Percentiles rank a stretch among this genome's conserved stretches.
Evolutionary conservation across 345 rosid species (phyloP).

Genomic region (Camelina hispida): DNA sequence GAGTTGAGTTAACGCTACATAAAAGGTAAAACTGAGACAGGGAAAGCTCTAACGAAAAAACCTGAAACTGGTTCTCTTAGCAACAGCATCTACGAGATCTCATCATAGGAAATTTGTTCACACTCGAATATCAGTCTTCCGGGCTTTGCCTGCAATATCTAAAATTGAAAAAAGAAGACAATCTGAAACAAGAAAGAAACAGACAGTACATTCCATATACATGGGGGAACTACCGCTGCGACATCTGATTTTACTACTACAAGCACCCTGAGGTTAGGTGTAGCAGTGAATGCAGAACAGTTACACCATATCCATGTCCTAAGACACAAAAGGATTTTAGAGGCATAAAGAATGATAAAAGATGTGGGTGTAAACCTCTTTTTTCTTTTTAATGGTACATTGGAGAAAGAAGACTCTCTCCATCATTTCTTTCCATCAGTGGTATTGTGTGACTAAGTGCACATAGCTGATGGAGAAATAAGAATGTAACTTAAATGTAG

Average conservation of each 20-base stretch:
- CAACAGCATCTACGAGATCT: slow-evolving; percentile 33
- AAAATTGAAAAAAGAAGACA: slow-evolving; percentile 30
- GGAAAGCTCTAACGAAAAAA: slow-evolving; percentile 23
- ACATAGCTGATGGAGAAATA: slow-evolving; percentile 37
- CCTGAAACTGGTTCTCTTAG: slow-evolving; percentile 38
- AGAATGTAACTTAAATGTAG: slow-evolving; percentile 39
- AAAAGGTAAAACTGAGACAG: slow-evolving; percentile 3
- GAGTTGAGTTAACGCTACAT: slow-evolving; percentile 14
- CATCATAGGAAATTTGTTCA: slow-evolving; percentile 25
- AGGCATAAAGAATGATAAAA: slow-evolving; percentile 24
- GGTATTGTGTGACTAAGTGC: slow-evolving; percentile 31
- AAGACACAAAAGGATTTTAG: slow-evolving; percentile 35
- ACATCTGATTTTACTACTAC: slow-evolving; percentile 40
- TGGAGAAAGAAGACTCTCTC: slow-evolving; percentile 33
- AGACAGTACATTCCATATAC: slow-evolving; percentile 37
- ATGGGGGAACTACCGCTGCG: slow-evolving; percentile 25
- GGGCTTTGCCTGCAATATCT: slow-evolving; percentile 42
- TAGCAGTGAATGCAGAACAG: slow-evolving; percentile 20
- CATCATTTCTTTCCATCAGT: slow-evolving; percentile 29
- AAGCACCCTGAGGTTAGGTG: slow-evolving; percentile 35
- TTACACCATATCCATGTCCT: slow-evolving; percentile 31
- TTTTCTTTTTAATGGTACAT: slow-evolving; percentile 37
- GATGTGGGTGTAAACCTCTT: slow-evolving; percentile 37
- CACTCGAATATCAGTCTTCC: slow-evolving; percentile 29
- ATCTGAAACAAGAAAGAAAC: slow-evolving; percentile 30